phyloP scores from a whole-genome alignment of 805 yeast species.

The Clavispora vitiphila region DNA sequence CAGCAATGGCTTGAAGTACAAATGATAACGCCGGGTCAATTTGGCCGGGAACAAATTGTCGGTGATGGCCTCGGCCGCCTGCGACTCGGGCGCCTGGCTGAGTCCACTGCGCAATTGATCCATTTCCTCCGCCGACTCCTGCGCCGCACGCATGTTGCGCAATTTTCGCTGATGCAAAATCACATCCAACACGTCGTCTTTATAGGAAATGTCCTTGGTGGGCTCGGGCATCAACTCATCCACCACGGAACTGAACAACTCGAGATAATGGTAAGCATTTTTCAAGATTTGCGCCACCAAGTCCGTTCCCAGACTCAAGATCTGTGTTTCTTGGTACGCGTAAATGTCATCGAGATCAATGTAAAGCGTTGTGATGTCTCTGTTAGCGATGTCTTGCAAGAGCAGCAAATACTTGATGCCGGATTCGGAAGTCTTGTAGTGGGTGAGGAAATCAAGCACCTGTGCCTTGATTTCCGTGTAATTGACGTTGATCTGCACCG shows the following conservation, averaged over 20 bases:
- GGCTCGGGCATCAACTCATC: constrained; percentile 86
- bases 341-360: constrained; percentile 84
- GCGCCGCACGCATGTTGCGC: constrained; percentile 69
- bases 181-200: constrained; percentile 90
- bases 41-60: constrained; percentile 72
- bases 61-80: constrained; percentile 9
- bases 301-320: constrained; percentile 17
- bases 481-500: constrained; percentile 67
- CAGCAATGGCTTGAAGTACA: constrained; percentile 81
- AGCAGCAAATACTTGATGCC: constrained; percentile 60
- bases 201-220: constrained; percentile 70
- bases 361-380: constrained; percentile 63
- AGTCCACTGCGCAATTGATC: constrained; percentile 37
- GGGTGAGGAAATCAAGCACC: constrained; percentile 61
- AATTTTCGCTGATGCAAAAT: constrained; percentile 84
- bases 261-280: constrained; percentile 76
- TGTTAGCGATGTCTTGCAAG: constrained; percentile 77
- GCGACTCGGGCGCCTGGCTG: constrained; percentile 5
- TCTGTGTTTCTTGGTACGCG: constrained; percentile 52
- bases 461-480: constrained; percentile 58
- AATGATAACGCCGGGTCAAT: constrained; percentile 77
- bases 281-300: constrained; percentile 57
- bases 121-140: constrained; percentile 62
- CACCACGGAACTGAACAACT: constrained; percentile 66
- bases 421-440: constrained; percentile 46